phyloP scores from a whole-genome alignment of 2,329 filamentous ascomycete species.

The Dendryphion nanum region DNA sequence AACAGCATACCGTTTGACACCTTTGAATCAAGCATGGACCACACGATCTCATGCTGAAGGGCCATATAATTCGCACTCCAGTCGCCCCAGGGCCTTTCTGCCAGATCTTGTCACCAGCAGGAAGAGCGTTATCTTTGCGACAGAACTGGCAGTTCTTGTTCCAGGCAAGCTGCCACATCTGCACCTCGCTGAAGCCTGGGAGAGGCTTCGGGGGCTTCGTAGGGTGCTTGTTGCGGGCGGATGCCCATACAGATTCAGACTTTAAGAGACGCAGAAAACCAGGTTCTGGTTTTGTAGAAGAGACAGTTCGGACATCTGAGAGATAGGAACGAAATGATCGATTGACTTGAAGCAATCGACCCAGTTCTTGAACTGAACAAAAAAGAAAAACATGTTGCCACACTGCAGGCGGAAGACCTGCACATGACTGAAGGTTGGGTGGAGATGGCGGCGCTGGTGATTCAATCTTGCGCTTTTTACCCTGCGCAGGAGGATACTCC shows the following conservation, averaged over 20 bases:
- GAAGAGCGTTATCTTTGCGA: conserved; percentile 40
- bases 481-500: conserved; percentile 12
- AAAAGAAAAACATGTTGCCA: conserved; percentile 71
- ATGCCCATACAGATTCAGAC: conserved; percentile 69
- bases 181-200: conserved; percentile 62
- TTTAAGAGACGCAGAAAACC: conserved; percentile 44
- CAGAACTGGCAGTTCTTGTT: conserved; percentile 68
- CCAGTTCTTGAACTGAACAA: conserved; percentile 62
- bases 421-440: conserved; percentile 22
- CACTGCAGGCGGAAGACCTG: conserved; percentile 57
- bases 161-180: conserved; percentile 73
- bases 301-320: conserved; percentile 35
- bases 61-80: conserved; percentile 66
- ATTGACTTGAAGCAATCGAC: conserved; percentile 66
- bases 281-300: conserved; percentile 28
- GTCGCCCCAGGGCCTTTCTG: conserved; percentile 61
- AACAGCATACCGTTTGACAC: conserved; percentile 61
- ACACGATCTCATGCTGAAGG: conserved; percentile 67
- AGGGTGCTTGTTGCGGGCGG: conserved; percentile 64
- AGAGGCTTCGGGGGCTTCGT: conserved; percentile 69
- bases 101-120: conserved; percentile 45
- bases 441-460: conserved; percentile 9
- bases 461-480: conserved; percentile 35
- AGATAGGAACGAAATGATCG: conserved; percentile 59
- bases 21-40: conserved; percentile 61